phyloP scores from a whole-genome alignment of 78 protist species.

The Planoprotostelium fungivorum region DNA sequence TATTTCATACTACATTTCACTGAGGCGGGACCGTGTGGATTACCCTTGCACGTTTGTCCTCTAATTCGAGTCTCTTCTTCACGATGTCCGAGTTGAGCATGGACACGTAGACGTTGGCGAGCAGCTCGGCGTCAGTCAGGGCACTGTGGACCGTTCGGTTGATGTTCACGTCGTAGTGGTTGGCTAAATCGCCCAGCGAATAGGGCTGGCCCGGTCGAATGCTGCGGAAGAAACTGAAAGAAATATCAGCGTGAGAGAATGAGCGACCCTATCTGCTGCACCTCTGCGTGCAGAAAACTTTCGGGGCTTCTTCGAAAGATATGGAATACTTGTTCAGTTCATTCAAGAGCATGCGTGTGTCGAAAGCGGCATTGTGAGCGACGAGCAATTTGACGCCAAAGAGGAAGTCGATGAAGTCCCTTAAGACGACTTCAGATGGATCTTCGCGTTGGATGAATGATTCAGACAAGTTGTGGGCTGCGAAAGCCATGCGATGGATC shows the following conservation, averaged over 20 bases:
- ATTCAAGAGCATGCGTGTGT: slow-evolving; percentile 36
- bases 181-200: neutral
- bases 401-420: slow-evolving; percentile 39
- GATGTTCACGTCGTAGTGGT: neutral
- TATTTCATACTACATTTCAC: too few relatives aligned
- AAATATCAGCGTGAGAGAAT: too few relatives aligned
- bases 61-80: neutral
- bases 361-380: slow-evolving; percentile 56
- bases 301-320: slow-evolving; percentile 12
- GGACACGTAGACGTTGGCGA: slow-evolving; percentile 30
- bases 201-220: neutral
- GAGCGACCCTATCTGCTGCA: slow-evolving; percentile 34
- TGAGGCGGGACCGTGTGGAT: neutral
- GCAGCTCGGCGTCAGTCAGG: slow-evolving; percentile 38
- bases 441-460: neutral
- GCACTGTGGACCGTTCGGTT: slow-evolving; percentile 38
- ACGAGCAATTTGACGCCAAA: slow-evolving; percentile 31
- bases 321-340: slow-evolving; percentile 21
- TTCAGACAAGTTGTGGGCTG: slow-evolving; percentile 19
- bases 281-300: slow-evolving; percentile 54
- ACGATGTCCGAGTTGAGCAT: neutral
- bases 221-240: slow-evolving; percentile 17
- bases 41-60: neutral
- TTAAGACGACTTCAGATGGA: slow-evolving; percentile 25
- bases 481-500: slow-evolving; percentile 40